Percentiles rank a stretch among this genome's conserved stretches.
Conservation (phyloP, 2,329 filamentous ascomycete species). For the Pseudopyricularia javanii region DNA sequence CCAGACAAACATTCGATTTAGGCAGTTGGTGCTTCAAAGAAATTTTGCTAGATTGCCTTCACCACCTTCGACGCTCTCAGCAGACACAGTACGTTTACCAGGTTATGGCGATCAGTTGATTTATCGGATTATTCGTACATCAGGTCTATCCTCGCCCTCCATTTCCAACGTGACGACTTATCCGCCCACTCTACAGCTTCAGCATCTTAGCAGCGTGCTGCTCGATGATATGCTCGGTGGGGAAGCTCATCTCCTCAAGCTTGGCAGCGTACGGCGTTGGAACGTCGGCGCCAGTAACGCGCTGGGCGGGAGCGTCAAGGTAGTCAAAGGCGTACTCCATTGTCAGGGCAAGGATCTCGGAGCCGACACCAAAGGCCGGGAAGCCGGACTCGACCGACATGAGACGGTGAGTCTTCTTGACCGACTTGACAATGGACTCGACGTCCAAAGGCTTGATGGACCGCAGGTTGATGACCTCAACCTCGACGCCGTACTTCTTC, state of each 20-base stretch:
- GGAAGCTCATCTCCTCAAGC: conserved; percentile 93
- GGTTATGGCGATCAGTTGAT: neutral
- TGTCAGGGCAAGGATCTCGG: conserved; percentile 85
- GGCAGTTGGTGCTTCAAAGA: neutral
- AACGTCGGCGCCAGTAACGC: conserved; percentile 93
- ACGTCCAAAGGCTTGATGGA: conserved; percentile 95
- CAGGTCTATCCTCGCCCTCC: neutral
- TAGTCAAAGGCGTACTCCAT: conserved; percentile 99
- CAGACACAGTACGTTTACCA: neutral
- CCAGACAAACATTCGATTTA: neutral
- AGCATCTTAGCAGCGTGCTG: conserved; percentile 83
- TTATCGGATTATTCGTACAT: neutral
- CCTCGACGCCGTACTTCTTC: conserved; percentile 91
- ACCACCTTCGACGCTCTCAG: neutral
- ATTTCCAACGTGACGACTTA: neutral
- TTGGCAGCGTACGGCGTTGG: conserved; percentile 90
- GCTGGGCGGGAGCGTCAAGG: conserved; percentile 83
- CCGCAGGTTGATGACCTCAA: conserved; percentile 95
- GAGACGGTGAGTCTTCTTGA: conserved; percentile 96
- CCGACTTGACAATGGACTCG: conserved; percentile 86
- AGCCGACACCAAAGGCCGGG: conserved; percentile 83
- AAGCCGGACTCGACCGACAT: conserved; percentile 91
- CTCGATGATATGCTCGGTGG: conserved; percentile 77
- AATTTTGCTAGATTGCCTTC: neutral
- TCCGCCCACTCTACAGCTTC: conserved; percentile 32